Evolutionary conservation across 768 basidiomycete species (phyloP), one percentile per base, ranked within the genome.

Genomic region (Cyclocybe cylindracea): DNA sequence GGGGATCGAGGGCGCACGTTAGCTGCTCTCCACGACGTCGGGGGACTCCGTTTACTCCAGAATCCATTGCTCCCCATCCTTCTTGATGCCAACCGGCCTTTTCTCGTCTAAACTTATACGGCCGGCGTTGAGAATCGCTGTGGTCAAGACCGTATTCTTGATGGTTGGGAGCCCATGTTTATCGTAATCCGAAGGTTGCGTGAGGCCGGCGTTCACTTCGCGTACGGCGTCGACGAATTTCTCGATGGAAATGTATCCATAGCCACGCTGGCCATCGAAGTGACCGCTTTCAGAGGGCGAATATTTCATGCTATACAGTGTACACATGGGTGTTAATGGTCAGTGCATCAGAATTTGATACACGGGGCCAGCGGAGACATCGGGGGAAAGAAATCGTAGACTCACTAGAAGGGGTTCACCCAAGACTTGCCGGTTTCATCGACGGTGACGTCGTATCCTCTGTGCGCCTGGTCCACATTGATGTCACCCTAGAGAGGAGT

Each of bases 191-290:
- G 67, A 75, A 16, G 92, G 82, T 64, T 80, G 79, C 45, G 81
- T 73, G 48, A 76, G 64, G 7, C 86, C 84, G 18, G 86, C 84
- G 62, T 94, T 92, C 61, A 94, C 89, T 54, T 78, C 80, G 46
- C 86, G 80, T 39, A 87, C 84, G 13, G 89, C 90, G 65, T 91
- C 92, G 66, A 96, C 75, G 70, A 95, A 95, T 70, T 90, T 94
- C 70, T 93, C 93, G 60, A 95, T 90, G 13, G 91, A 94, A 61
- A 95, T 76, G 66, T 96, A 85, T 54, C 90, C 94, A 68, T 97
- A 97, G 11, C 94, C 94, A 50, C 87, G 83, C 71, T 95, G 94
- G 29, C 94, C 94, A 63, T 96, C 94, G 65, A 97, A 96, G 70
- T 92, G 88, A 5, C 93, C 94, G 50, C 82, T 88, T 71, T 90